These are phyloP conservation scores for Kockovaella imperatae DNA, from an alignment of 768 basidiomycete genomes.

Conservation along the genomic window DNA sequence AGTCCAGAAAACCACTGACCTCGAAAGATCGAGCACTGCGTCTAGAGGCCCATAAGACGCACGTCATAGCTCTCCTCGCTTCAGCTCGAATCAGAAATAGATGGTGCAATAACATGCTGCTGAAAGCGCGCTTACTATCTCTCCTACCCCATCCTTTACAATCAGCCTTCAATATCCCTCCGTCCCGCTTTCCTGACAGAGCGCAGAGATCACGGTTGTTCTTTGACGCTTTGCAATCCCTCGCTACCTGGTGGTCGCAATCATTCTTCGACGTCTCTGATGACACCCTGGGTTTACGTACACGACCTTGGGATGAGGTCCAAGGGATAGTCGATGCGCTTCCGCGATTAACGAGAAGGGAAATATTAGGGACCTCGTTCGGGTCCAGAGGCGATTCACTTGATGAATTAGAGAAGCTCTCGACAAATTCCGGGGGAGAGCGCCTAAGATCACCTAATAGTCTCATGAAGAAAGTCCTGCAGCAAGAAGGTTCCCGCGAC, in stretches of 20 bases:
- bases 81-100: conserved; percentile 68
- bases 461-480: conserved; percentile 85
- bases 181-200: conserved; percentile 69
- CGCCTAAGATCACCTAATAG: conserved; percentile 68
- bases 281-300: conserved; percentile 50
- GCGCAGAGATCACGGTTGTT: conserved; percentile 79
- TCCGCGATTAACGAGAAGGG: conserved; percentile 33
- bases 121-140: conserved; percentile 85
- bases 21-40: conserved; percentile 60
- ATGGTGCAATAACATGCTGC: conserved; percentile 71
- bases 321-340: conserved; percentile 40
- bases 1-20: conserved; percentile 38
- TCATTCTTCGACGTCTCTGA: conserved; percentile 51
- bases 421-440: conserved; percentile 55
- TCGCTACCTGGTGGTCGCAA: conserved; percentile 77
- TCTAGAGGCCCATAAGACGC: conserved; percentile 79
- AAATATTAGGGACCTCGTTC: conserved; percentile 12
- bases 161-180: conserved; percentile 68
- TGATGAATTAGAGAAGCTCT: conserved; percentile 44
- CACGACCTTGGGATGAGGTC: conserved; percentile 68
- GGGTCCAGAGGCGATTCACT: conserved; percentile 41
- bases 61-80: conserved; percentile 70
- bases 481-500: conserved; percentile 72
- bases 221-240: conserved; percentile 64
- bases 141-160: conserved; percentile 72